These are phyloP conservation scores for Euphorbia corollata DNA, from an alignment of 441 rosid species.

Conservation along the genomic window DNA sequence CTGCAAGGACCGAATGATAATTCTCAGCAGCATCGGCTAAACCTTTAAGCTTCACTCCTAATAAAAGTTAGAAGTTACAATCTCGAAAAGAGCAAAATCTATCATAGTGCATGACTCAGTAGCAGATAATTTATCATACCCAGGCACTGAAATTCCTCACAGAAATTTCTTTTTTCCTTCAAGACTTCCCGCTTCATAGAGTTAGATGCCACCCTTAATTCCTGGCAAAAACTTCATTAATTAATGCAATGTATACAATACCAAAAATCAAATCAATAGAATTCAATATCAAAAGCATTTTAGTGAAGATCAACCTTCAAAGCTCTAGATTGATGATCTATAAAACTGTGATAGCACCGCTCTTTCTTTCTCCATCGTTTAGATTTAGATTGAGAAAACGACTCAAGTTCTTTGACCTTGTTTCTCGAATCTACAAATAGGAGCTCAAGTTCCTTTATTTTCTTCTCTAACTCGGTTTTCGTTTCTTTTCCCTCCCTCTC, in stretches of 20 bases:
- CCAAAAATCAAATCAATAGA: background rate
- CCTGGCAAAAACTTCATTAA: conserved; percentile 16
- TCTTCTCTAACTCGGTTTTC: conserved; percentile 42
- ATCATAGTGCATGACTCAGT: background rate
- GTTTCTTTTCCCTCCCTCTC: conserved; percentile 45
- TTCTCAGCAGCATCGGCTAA: conserved; percentile 30
- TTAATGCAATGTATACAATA: background rate
- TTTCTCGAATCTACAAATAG: conserved; percentile 39
- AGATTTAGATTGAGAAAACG: conserved; percentile 38
- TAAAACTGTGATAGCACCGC: conserved; percentile 32
- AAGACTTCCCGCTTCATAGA: conserved; percentile 28
- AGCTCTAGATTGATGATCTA: conserved; percentile 43
- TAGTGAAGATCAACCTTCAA: conserved; percentile 42
- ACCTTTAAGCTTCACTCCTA: conserved; percentile 28
- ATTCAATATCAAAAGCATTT: background rate
- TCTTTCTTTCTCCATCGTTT: conserved; percentile 57
- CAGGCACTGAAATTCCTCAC: conserved; percentile 24
- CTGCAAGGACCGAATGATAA: conserved; percentile 32
- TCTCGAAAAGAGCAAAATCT: background rate
- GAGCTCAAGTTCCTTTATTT: conserved; percentile 33
- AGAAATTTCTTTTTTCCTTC: conserved; percentile 24
- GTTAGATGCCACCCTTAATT: conserved; percentile 22
- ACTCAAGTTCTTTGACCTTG: conserved; percentile 58
- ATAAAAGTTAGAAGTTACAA: conserved; percentile 3
- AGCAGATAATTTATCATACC: conserved; percentile 17